A percentile compares a stretch with the other conserved stretches of the same genome.
phyloP scores from a whole-genome alignment of 1,139 yeast genomes.

The Sugiyamaella xylanicola region DNA sequence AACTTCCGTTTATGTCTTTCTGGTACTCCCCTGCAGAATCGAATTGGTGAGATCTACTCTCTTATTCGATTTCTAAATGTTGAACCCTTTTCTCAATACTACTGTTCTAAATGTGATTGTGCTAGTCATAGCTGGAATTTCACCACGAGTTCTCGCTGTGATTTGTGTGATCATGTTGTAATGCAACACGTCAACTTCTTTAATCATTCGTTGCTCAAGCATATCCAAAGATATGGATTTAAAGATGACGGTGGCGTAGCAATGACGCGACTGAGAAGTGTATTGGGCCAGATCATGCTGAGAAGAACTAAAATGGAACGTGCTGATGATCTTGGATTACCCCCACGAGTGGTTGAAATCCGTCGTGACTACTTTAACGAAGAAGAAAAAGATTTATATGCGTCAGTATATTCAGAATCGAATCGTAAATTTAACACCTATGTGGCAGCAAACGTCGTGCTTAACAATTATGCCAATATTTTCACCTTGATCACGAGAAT shows the following conservation, averaged over 20 bases:
- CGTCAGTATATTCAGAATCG: conserved; percentile 83
- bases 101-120: conserved; percentile 90
- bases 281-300: conserved; percentile 79
- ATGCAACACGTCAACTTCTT: conserved; percentile 95
- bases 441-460: conserved; percentile 93
- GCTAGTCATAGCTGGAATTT: conserved; percentile 79
- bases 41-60: conserved; percentile 95
- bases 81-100: conserved; percentile 85
- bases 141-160: conserved; percentile 80
- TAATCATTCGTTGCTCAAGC: conserved; percentile 91
- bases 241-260: conserved; percentile 79
- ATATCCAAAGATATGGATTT: conserved; percentile 81
- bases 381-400: conserved; percentile 90
- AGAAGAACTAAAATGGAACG: conserved; percentile 93
- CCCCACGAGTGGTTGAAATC: conserved; percentile 90
- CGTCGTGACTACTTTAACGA: conserved; percentile 85
- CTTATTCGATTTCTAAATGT: conserved; percentile 79
- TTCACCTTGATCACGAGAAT: conserved; percentile 93
- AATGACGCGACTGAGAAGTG: conserved; percentile 70
- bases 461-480: conserved; percentile 93
- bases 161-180: conserved; percentile 82
- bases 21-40: conserved; percentile 94
- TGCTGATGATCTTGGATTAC: conserved; percentile 95
- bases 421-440: conserved; percentile 79
- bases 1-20: conserved; percentile 85